Base-by-base conservation (phyloP, 208 protist species). In the Kentomonas sorsogonicus region DNA sequence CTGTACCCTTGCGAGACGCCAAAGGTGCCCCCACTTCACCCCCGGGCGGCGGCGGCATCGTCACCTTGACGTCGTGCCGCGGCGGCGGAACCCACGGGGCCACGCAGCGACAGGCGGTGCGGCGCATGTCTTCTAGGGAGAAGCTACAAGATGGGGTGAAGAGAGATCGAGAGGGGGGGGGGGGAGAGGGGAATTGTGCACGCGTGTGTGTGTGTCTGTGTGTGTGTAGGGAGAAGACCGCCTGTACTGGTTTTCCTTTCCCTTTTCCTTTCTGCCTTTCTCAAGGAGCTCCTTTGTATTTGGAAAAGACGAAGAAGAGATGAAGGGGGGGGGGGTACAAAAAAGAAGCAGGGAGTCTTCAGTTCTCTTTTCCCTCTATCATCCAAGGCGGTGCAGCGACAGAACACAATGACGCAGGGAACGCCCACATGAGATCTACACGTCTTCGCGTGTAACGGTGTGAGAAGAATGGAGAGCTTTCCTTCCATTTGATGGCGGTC, bases 1-100 rank as follows among this genome's bases (percentile, higher is more conserved):
- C 83, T 91, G 69, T 95, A 95, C 0, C 89, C 84, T 11, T 41
- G 67, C 5, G 85, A 93, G 18, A 95, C 83, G 26, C 89, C 89
- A 47, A 78, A 91, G 36, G 59, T 63, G 27, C 89, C 89, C 89
- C 89, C 1, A 93, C 86, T 60, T 95, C 85, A n/a, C 85, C 85
- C 15, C 74, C 80, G 0, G 86, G 85, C 0, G 85, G 89, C 0
- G 89, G 89, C 23, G 89, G 89, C 74, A 95, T 82, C 18, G 89
- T 93, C 30, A 89, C 72, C 44, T 88, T 86, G 5, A 77, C 69
- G 52, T 95, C 89, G 36, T 79, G 69, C 10, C 85, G 89, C 31
- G 86, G 80, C 1, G 83, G 83, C 1, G 85, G 85, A 22, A 93
- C 83, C 83, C 83, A 93, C 41, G 83, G 84, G 5, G 83, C 81